Base-by-base conservation (phyloP, 371 early-diverging fungal genomes). In the Caulochytrium protostelioides region DNA sequence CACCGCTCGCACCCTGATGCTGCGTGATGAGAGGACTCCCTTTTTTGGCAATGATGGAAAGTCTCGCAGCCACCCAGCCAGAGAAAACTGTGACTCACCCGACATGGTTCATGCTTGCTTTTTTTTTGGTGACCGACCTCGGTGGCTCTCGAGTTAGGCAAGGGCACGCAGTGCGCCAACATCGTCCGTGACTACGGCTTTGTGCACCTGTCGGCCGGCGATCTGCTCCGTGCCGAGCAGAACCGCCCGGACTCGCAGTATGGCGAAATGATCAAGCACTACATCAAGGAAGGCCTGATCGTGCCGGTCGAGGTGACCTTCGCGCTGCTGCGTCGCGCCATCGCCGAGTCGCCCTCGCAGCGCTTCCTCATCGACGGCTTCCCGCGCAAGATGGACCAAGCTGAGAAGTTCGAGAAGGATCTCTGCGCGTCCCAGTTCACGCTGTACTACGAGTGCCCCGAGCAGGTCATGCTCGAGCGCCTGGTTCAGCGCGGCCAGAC, bases 121-220 rank as follows among this genome's bases (percentile, higher is more conserved):
- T 8, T 8, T 8, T 22, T 22, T 22, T 8, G 23, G 4, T 22
- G 6, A 4, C 4, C 23, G 6, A 8, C 8, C 6, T 6, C 8
- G 23, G 6, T 6, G 23, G 23, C 23, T 8, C 32, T 6, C 17
- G 32, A n/a, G 32, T 18, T 26, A 10, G 65, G 68, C 15, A 94
- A 94, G 55, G 95, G 95, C 22, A 94, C 95, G 17, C 86, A 90
- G 55, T 89, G 87, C 44, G 67, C 56, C 3, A 71, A 74, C 35
- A 57, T 95, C 32, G 87, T 79, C 18, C 44, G 68, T 9, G 92
- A 92, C 46, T 91, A 70, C 46, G 81, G 76, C 32, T 90, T 89
- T 55, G 79, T 82, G 16, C 97, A 92, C 49, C 57, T 95, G 36
- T 87, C 89, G 79, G 95, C 94, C 31, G 97, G 97, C 31, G 97